Percentiles rank a stretch among this genome's conserved stretches.
These are phyloP conservation scores for Cystobasidium ongulense DNA, from an alignment of 768 basidiomycete species.

Conservation along the genomic window DNA sequence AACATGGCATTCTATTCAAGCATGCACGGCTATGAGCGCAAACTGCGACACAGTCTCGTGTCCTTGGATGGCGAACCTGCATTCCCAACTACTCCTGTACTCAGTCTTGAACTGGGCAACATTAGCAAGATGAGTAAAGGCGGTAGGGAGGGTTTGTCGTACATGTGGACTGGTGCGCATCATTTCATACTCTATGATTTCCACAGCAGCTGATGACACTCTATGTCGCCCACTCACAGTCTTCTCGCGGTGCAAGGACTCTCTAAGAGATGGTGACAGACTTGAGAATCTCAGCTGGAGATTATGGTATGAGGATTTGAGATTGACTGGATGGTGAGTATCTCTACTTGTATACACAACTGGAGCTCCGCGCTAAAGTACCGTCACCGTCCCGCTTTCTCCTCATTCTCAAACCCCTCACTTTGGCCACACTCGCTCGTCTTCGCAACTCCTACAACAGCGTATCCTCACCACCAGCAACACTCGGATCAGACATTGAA, in stretches of 20 bases:
- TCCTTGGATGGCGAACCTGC: background rate
- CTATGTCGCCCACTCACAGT: conserved; percentile 52
- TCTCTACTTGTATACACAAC: too few species aligned
- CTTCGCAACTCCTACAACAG: background rate
- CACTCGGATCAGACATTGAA: background rate
- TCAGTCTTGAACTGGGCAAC: background rate
- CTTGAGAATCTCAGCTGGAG: conserved; percentile 85
- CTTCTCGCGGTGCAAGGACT: conserved; percentile 73
- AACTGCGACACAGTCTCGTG: background rate
- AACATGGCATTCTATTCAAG: background rate
- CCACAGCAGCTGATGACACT: background rate
- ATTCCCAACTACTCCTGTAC: background rate
- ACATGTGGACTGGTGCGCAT: conserved; percentile 17
- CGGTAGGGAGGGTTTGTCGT: background rate
- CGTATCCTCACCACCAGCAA: background rate
- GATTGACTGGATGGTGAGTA: background rate
- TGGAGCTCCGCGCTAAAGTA: too few species aligned
- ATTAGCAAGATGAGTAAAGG: background rate
- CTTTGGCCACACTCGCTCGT: too few species aligned
- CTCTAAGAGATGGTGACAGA: conserved; percentile 66
- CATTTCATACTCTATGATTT: background rate
- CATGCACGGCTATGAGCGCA: background rate
- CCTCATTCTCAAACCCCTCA: background rate
- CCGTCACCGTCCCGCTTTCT: too few species aligned
- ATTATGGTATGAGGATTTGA: conserved; percentile 51